phyloP scores from a whole-genome alignment of 2,329 filamentous ascomycete species.

The Atkinsonella hypoxylon region DNA sequence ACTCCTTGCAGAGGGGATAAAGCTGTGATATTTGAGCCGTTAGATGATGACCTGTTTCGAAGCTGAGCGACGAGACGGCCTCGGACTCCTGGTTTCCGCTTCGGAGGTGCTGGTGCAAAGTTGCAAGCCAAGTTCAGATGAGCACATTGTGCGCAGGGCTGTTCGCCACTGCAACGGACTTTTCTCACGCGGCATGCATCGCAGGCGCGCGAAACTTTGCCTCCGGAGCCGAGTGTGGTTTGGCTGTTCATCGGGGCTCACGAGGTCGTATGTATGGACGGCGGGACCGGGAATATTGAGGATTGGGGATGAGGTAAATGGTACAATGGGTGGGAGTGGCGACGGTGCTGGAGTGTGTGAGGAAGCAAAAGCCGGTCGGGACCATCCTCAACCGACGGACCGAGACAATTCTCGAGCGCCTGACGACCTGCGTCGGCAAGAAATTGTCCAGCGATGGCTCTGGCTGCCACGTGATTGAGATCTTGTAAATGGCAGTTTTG shows the following conservation, averaged over 20 bases:
- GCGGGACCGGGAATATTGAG: neutral
- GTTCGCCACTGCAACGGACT: slow-evolving; percentile 23
- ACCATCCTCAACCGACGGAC: slow-evolving; percentile 1
- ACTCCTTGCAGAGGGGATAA: neutral
- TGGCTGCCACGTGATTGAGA: neutral
- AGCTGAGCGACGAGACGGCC: slow-evolving; percentile 24
- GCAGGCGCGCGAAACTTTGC: slow-evolving; percentile 19
- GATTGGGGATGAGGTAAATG: neutral
- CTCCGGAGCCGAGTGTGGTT: neutral
- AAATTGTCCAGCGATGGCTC: neutral
- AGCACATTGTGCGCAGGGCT: slow-evolving; percentile 24
- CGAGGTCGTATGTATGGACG: slow-evolving; percentile 1
- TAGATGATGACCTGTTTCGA: slow-evolving; percentile 14
- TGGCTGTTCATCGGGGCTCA: slow-evolving; percentile 7
- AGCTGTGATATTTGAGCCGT: neutral
- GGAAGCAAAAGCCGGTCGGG: neutral
- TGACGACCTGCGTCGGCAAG: neutral
- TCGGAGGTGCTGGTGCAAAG: slow-evolving; percentile 20
- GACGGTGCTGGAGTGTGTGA: neutral
- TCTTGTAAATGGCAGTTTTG: neutral
- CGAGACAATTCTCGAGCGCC: neutral
- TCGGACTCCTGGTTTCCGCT: slow-evolving; percentile 22
- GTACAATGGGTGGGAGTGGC: neutral
- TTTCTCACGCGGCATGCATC: slow-evolving; percentile 27
- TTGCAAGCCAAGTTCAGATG: slow-evolving; percentile 23